Conservation (phyloP, 2,329 filamentous ascomycete genomes). For the Coniochaeta sp. region DNA sequence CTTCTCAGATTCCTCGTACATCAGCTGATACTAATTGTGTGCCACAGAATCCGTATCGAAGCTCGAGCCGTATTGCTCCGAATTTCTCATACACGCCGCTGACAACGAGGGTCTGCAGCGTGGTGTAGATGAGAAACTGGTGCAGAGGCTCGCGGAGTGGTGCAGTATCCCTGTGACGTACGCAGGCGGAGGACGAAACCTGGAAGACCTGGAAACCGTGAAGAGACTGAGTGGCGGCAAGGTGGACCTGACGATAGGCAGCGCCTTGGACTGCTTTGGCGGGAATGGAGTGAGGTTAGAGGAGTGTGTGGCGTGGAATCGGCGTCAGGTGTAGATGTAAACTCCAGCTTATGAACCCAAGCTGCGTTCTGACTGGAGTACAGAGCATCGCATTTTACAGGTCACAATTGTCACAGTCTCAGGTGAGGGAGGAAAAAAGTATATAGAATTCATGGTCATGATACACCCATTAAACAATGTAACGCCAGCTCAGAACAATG, state of each 20-base stretch:
- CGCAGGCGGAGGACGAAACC: slow-evolving; percentile 79
- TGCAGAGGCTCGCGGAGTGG: slow-evolving; percentile 71
- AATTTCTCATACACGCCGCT: slow-evolving; percentile 95
- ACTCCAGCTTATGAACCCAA: not conserved
- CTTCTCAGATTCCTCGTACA: not conserved
- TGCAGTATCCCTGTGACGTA: slow-evolving; percentile 92
- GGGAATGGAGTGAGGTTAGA: slow-evolving; percentile 79
- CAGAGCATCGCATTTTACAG: not conserved
- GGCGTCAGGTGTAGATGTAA: slow-evolving; percentile 26
- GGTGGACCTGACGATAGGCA: slow-evolving; percentile 92
- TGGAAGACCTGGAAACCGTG: slow-evolving; percentile 78
- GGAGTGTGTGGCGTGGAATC: slow-evolving; percentile 87
- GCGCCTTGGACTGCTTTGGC: slow-evolving; percentile 92
- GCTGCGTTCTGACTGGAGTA: not conserved
- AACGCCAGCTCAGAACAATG: slow-evolving; percentile 10
- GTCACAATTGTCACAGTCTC: slow-evolving; percentile 2
- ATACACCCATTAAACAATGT: slow-evolving; percentile 8
- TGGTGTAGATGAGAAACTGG: slow-evolving; percentile 82
- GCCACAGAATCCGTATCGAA: slow-evolving; percentile 65
- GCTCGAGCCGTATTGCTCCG: slow-evolving; percentile 87
- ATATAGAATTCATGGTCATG: slow-evolving; percentile 5
- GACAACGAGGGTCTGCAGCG: slow-evolving; percentile 92
- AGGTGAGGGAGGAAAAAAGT: slow-evolving; percentile 10
- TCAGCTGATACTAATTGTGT: not conserved
- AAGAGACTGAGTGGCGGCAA: slow-evolving; percentile 70